Evolutionary conservation across 73 alveolate species (phyloP).

Genomic region (Paramecium tetraurelia): DNA sequence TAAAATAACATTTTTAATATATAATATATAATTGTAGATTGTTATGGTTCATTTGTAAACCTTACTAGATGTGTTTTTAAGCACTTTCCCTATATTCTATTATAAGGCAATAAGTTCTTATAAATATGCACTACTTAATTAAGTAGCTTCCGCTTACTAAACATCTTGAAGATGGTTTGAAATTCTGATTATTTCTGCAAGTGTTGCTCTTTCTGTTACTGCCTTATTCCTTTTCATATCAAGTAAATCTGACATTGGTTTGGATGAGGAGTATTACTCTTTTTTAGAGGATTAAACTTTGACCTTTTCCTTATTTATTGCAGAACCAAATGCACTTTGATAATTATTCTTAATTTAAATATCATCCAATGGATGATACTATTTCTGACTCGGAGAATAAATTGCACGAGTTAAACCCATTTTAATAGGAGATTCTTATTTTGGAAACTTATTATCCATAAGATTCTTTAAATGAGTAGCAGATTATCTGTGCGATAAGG

Average conservation of each 20-base stretch:
- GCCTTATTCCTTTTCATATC: neutral
- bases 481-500: slow-evolving; percentile 3
- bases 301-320: neutral
- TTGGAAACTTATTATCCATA: slow-evolving; percentile 26
- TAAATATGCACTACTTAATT: slow-evolving; percentile 9
- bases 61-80: neutral
- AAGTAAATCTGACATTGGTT: neutral
- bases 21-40: neutral
- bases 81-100: neutral
- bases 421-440: slow-evolving; percentile 34
- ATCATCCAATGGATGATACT: neutral
- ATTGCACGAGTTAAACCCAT: neutral
- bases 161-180: slow-evolving; percentile 19
- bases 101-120: neutral
- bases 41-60: neutral
- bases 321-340: neutral
- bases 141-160: neutral
- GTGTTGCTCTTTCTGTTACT: neutral
- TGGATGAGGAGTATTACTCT: neutral
- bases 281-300: neutral
- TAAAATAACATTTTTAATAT: neutral
- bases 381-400: neutral
- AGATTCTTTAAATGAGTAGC: neutral
- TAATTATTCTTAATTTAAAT: neutral
- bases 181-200: slow-evolving; percentile 25